These are phyloP conservation scores for Apiospora phragmitis DNA, from an alignment of 2,329 filamentous ascomycete genomes.

Conservation along the genomic window DNA sequence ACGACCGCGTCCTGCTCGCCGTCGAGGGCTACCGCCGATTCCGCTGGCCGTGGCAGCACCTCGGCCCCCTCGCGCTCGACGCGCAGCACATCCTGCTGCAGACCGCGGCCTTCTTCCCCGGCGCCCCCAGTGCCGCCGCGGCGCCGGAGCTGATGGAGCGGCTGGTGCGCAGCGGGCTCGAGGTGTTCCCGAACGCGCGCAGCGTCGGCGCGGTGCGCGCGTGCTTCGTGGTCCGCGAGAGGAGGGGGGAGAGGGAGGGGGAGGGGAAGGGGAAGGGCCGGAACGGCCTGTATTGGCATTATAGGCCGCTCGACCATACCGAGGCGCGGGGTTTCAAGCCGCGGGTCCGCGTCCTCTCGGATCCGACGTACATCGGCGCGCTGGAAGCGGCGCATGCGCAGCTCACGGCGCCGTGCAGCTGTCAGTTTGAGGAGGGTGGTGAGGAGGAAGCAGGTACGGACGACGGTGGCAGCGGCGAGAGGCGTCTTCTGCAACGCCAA, in stretches of 20 bases:
- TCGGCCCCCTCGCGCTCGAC: not conserved
- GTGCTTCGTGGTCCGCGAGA: not conserved
- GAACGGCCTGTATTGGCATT: not conserved
- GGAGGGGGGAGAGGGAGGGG: too few relatives aligned
- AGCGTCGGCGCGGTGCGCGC: not conserved
- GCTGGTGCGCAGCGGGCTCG: not conserved
- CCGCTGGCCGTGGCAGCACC: not conserved
- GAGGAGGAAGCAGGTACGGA: too few relatives aligned
- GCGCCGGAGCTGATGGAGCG: not conserved
- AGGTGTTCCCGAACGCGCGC: not conserved
- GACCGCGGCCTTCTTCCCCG: not conserved
- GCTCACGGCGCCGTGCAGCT: not conserved
- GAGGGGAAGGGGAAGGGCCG: too few relatives aligned
- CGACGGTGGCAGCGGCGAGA: too few relatives aligned
- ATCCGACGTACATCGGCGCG: not conserved
- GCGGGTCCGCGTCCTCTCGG: not conserved
- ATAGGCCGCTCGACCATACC: not conserved
- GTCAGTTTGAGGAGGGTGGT: not conserved
- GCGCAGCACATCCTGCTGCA: not conserved
- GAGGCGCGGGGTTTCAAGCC: too few relatives aligned
- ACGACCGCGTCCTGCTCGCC: not conserved
- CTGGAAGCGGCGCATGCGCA: not conserved
- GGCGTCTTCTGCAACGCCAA: not conserved
- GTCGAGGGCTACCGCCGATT: too few relatives aligned
- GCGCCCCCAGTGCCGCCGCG: too few relatives aligned